Evolutionary conservation across 495 filamentous ascomycete species (phyloP), one percentile per base, ranked within the genome.

Genomic region (Jackrogersella minutella): DNA sequence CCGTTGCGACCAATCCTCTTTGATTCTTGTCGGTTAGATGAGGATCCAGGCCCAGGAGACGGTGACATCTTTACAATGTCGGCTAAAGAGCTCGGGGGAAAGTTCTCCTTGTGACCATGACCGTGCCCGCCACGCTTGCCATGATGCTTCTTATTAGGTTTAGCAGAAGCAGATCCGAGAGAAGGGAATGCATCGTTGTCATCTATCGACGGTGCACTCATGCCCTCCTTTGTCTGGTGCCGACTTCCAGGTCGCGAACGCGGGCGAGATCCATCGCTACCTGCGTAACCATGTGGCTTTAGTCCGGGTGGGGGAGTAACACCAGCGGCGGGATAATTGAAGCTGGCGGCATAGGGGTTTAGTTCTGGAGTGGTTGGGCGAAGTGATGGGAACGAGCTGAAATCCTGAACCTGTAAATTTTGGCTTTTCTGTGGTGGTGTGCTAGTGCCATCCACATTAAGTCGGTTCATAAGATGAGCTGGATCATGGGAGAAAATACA

Each of bases 401-500:
- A 91, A 73, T 99, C 96, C 62, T 92, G 89, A 28, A 97, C 82
- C 62, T 96, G 92, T 68, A 97, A 89, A 58, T 87, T 86, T 26
- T 82, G 78, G 30, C 77, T 74, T 62, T 79, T 89, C 73, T 56
- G 80, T 43, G 89, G 87, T 52, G 88, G 81, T 52, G 85, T 85
- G 58, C 80, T 83, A 44, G 82, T 84, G 37, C 89, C 88, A 40
- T 86, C 83, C 19, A 93, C 74, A 60, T 82, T 85, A 31, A 93
- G 81, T 51, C 83, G 85, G 68, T 86, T 89, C 62, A 91, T 81
- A n/a, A 92, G 82, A 62, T 88, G 84, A 3, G 93, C 87, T 8
- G 96, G 96, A 69, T 99, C 96, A 74, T 99, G 96, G 9, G 94
- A 97, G 81, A 99, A 99, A 58, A 97, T 90, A 77, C 96, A 99